Evolutionary conservation across 2,329 filamentous ascomycete species (phyloP).

Genomic region (Septoria petroselini): DNA sequence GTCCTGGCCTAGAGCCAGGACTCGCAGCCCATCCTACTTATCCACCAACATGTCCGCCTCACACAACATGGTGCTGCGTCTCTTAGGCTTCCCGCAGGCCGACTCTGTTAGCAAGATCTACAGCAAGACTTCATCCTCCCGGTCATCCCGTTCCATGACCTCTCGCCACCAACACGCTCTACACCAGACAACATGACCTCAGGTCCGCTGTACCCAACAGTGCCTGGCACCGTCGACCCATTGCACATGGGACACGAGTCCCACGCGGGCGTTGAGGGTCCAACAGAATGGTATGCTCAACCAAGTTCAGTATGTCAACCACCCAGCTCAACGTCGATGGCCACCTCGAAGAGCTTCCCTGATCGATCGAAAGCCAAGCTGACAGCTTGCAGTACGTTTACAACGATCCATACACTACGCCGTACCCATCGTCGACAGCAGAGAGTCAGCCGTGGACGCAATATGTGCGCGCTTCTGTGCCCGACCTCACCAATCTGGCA

Average conservation of each 20-base stretch:
- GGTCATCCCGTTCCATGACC: conserved; percentile 28
- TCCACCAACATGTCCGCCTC: conserved; percentile 34
- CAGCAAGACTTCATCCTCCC: conserved; percentile 28
- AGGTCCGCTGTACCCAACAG: conserved; percentile 30
- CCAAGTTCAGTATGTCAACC: conserved; percentile 31
- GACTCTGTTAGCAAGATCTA: conserved; percentile 23
- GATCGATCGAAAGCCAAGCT: conserved; percentile 1
- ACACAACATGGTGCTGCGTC: conserved; percentile 24
- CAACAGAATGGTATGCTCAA: conserved; percentile 35
- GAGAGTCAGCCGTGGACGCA: conserved; percentile 34
- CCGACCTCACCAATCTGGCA: conserved; percentile 28
- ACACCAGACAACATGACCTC: conserved; percentile 30
- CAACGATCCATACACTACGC: conserved; percentile 37
- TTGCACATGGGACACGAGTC: conserved; percentile 31
- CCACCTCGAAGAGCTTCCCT: conserved; percentile 6
- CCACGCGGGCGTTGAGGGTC: conserved; percentile 25
- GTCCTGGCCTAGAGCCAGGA: conserved; percentile 20
- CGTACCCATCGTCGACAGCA: conserved; percentile 37
- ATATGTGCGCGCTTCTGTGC: conserved; percentile 29
- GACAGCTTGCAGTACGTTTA: conserved; percentile 30
- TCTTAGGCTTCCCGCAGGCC: conserved; percentile 28
- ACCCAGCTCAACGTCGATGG: neutral
- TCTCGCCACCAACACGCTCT: conserved; percentile 28
- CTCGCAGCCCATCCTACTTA: conserved; percentile 32
- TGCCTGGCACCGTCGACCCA: conserved; percentile 32